These are phyloP conservation scores for Paxillus rubicundulus DNA, from an alignment of 768 basidiomycete species.

Conservation along the genomic window DNA sequence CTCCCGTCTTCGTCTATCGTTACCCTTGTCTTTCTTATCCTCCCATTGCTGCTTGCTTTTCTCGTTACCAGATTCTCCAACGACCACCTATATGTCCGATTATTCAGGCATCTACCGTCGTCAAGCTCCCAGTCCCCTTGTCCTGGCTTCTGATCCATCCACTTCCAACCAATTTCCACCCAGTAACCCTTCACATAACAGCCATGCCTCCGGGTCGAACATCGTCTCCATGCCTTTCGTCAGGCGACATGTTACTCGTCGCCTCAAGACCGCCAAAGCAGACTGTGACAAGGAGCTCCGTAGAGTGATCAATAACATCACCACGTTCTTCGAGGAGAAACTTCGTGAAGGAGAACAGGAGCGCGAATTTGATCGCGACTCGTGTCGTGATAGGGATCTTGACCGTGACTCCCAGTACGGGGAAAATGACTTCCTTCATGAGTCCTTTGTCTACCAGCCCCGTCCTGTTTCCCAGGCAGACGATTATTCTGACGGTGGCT, in stretches of 20 bases:
- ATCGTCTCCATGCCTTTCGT: constrained; percentile 93
- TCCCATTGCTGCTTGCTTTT: constrained; percentile 15
- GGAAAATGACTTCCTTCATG: constrained; percentile 56
- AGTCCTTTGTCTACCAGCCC: constrained; percentile 59
- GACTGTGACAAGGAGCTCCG: constrained; percentile 96
- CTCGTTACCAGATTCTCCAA: not conserved
- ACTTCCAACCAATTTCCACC: constrained; percentile 48
- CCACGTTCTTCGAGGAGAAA: constrained; percentile 89
- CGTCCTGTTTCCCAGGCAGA: constrained; percentile 59
- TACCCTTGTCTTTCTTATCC: constrained; percentile 5
- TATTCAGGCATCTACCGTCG: constrained; percentile 45
- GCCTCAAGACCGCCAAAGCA: constrained; percentile 90
- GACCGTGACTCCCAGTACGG: constrained; percentile 59
- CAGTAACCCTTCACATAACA: constrained; percentile 36
- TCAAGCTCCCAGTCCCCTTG: constrained; percentile 70
- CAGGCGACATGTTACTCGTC: constrained; percentile 86
- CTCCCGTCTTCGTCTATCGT: not conserved
- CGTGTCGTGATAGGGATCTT: constrained; percentile 42
- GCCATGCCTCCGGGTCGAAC: constrained; percentile 55
- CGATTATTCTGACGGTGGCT: constrained; percentile 80
- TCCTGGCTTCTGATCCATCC: constrained; percentile 68
- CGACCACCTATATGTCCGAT: constrained; percentile 45
- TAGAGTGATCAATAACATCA: constrained; percentile 92
- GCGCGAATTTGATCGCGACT: constrained; percentile 62
- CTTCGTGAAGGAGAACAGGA: constrained; percentile 72